Conservation (phyloP, 768 basidiomycete species). For the Coprinellus micaceus region DNA sequence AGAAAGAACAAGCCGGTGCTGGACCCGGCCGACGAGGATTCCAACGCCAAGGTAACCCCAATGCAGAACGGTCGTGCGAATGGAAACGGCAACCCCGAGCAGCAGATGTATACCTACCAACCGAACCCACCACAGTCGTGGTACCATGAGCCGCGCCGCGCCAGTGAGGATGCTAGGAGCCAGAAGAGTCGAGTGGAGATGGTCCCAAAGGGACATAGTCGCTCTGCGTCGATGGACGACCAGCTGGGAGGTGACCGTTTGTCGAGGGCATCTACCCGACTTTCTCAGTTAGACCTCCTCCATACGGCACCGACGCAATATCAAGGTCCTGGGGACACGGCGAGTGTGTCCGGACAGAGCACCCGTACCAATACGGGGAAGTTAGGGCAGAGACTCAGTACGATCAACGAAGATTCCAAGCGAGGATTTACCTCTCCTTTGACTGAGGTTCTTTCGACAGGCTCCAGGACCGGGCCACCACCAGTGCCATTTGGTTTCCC, state of each 20-base stretch:
- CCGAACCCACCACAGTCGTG: conserved; percentile 1
- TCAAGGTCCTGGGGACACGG: conserved; percentile 1
- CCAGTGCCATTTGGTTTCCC: no score
- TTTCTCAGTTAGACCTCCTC: conserved; percentile 15
- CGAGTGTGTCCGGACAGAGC: conserved; percentile 13
- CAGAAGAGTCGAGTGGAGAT: conserved; percentile 1
- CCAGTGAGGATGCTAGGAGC: background rate
- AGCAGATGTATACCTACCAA: background rate
- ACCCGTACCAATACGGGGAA: conserved; percentile 1
- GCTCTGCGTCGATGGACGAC: conserved; percentile 7
- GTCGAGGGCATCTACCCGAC: conserved; percentile 12
- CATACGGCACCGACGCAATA: conserved; percentile 2
- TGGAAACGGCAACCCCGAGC: background rate
- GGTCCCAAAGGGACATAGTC: conserved; percentile 1
- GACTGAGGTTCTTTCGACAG: background rate
- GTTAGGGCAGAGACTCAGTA: conserved; percentile 24
- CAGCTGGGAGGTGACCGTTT: background rate
- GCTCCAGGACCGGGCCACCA: background rate
- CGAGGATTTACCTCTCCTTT: conserved; percentile 29
- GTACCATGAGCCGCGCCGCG: conserved; percentile 8
- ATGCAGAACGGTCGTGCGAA: background rate
- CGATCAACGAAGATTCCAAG: conserved; percentile 38
- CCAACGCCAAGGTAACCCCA: background rate
- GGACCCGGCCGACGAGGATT: conserved; percentile 29
- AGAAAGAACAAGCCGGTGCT: conserved; percentile 31